Conservation (phyloP, 495 filamentous ascomycete genomes). For the Lasiosphaeria ovina region DNA sequence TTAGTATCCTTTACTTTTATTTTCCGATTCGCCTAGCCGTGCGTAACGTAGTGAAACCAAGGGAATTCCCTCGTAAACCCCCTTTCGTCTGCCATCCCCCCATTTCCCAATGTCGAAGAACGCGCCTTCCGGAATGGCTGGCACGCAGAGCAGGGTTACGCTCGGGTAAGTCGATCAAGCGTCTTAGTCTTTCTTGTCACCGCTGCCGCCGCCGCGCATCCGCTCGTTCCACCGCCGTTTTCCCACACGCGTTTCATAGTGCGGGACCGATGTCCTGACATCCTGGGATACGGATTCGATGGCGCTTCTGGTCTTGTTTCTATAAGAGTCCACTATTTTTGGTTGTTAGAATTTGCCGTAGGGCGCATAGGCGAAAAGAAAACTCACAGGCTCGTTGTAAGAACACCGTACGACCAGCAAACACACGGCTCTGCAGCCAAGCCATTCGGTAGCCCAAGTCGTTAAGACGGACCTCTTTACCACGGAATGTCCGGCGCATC, state of each 20-base stretch:
- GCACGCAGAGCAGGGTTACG: no score
- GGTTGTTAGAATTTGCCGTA: conserved; percentile 6
- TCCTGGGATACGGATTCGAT: conserved; percentile 75
- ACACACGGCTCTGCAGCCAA: conserved; percentile 89
- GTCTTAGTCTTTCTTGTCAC: conserved; percentile 41
- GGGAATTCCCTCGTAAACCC: no score
- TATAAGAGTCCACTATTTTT: conserved; percentile 80
- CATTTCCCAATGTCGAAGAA: no score
- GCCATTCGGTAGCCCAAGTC: conserved; percentile 93
- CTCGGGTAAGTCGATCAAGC: background rate
- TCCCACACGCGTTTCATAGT: conserved; percentile 86
- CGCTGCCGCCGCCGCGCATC: conserved; percentile 33
- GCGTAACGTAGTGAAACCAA: no score
- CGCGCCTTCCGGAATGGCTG: no score
- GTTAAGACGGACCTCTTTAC: conserved; percentile 82
- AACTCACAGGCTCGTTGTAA: conserved; percentile 88
- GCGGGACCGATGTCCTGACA: conserved; percentile 64
- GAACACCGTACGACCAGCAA: conserved; percentile 80
- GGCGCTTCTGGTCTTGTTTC: conserved; percentile 84
- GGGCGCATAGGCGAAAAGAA: background rate
- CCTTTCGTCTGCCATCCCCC: no score
- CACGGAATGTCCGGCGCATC: conserved; percentile 61
- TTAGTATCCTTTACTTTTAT: no score
- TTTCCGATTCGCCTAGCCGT: no score
- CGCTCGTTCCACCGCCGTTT: conserved; percentile 82